Percentiles rank a stretch among this genome's conserved stretches.
Evolutionary conservation across 192 early-diverging fungal species (phyloP).

Genomic region (Haplosporangium gracile): DNA sequence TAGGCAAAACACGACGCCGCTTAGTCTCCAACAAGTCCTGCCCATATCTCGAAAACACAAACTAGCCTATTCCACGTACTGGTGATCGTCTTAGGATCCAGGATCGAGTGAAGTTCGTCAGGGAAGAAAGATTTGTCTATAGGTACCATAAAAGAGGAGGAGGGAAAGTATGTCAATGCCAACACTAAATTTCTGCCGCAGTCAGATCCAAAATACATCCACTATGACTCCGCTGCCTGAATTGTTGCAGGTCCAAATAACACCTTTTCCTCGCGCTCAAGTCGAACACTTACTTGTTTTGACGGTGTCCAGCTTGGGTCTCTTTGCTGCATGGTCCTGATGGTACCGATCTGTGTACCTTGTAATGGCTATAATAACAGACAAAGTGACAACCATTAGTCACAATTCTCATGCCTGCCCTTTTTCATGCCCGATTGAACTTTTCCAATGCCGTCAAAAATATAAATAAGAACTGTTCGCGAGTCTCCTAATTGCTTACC

Average conservation of each 20-base stretch:
- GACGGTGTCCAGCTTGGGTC: slow-evolving; percentile 39
- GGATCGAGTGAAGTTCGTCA: slow-evolving; percentile 49
- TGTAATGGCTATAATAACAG: slow-evolving; percentile 27
- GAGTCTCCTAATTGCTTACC: slow-evolving; percentile 11
- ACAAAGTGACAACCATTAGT: neutral
- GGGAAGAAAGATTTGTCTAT: slow-evolving; percentile 52
- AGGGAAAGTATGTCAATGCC: neutral
- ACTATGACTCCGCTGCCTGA: neutral
- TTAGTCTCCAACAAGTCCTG: neutral
- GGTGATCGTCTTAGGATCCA: slow-evolving; percentile 46
- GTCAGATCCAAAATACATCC: neutral
- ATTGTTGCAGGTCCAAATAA: neutral
- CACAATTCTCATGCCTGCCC: neutral
- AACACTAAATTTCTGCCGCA: neutral
- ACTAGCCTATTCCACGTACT: slow-evolving; percentile 21
- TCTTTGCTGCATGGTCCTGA: slow-evolving; percentile 32
- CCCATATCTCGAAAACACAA: slow-evolving; percentile 6
- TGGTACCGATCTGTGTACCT: slow-evolving; percentile 54
- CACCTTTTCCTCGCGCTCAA: no score
- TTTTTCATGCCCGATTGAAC: neutral
- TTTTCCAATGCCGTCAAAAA: neutral
- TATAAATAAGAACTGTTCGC: neutral
- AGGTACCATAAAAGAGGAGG: neutral
- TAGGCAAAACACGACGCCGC: neutral
- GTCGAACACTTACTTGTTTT: slow-evolving; percentile 32